Evolutionary conservation across 805 yeast species (phyloP).

Genomic region (Metschnikowia bowlesiae): DNA sequence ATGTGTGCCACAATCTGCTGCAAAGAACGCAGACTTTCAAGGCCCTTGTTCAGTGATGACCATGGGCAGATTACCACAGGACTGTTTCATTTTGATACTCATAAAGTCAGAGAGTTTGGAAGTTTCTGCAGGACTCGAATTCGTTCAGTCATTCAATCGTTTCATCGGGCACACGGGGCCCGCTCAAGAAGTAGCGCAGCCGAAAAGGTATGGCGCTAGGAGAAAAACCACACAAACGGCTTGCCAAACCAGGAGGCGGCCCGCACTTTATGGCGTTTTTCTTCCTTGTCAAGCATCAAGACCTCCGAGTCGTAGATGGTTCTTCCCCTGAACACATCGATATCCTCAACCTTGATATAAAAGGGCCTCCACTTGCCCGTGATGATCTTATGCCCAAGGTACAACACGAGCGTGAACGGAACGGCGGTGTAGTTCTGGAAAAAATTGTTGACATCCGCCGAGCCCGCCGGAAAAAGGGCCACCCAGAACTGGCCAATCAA

Average conservation of each 20-base stretch:
- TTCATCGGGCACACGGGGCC: no score
- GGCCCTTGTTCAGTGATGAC: no score
- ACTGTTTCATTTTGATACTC: no score
- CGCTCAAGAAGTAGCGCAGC: no score
- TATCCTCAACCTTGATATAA: slow-evolving; percentile 19
- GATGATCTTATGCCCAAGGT: slow-evolving; percentile 20
- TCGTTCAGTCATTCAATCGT: no score
- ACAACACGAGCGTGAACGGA: slow-evolving; percentile 21
- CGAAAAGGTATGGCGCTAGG: not conserved
- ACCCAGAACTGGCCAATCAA: slow-evolving; percentile 43
- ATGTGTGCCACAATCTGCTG: no score
- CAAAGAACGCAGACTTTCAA: no score
- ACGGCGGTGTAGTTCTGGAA: slow-evolving; percentile 25
- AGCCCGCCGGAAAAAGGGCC: slow-evolving; percentile 34
- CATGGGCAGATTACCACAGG: no score
- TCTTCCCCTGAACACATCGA: slow-evolving; percentile 20
- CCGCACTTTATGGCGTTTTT: slow-evolving; percentile 12
- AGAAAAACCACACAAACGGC: slow-evolving; percentile 17
- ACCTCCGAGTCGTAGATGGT: slow-evolving; percentile 22
- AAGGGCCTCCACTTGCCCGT: slow-evolving; percentile 19
- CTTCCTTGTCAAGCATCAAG: slow-evolving; percentile 21
- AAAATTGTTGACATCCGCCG: slow-evolving; percentile 23
- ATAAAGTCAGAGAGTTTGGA: no score
- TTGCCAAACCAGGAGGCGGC: slow-evolving; percentile 12
- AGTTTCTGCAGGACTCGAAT: no score